phyloP scores from a whole-genome alignment of 129 eudicot species.

The Tagetes erecta region DNA sequence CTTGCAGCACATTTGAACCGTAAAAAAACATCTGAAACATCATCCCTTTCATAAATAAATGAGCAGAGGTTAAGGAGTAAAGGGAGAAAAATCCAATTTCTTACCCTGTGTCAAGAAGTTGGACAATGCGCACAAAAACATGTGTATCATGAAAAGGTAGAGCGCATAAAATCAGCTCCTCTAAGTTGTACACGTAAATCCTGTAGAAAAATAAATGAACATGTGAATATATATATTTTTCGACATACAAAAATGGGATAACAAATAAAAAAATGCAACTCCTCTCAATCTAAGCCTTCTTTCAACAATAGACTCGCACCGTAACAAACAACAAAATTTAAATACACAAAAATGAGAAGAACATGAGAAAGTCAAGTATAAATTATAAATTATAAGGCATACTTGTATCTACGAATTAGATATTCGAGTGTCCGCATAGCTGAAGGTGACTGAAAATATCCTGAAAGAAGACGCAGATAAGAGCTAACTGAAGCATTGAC shows the following conservation, averaged over 20 bases:
- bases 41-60: not conserved
- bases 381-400: conserved; percentile 22
- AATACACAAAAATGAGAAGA: not conserved
- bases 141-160: conserved; percentile 92
- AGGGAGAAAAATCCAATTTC: conserved; percentile 7
- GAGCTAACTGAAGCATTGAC: conserved; percentile 60
- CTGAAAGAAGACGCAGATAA: conserved; percentile 71
- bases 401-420: conserved; percentile 92
- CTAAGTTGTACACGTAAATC: conserved; percentile 73
- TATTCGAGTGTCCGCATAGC: conserved; percentile 79
- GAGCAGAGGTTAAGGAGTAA: not conserved
- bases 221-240: conserved; percentile 1
- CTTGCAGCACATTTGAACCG: not conserved
- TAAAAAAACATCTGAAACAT: not conserved
- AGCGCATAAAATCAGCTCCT: conserved; percentile 81
- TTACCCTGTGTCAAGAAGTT: conserved; percentile 75
- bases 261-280: not conserved
- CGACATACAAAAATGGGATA: not conserved
- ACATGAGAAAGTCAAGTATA: conserved; percentile 10
- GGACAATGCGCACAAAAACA: conserved; percentile 75
- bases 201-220: conserved; percentile 34
- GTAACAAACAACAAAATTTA: not conserved
- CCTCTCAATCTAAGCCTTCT: conserved; percentile 3
- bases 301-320: not conserved
- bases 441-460: conserved; percentile 56